Evolutionary conservation across 2,329 filamentous ascomycete genomes (phyloP), one percentile per base, ranked within the genome.

Genomic region (Pseudogymnoascus sp.): DNA sequence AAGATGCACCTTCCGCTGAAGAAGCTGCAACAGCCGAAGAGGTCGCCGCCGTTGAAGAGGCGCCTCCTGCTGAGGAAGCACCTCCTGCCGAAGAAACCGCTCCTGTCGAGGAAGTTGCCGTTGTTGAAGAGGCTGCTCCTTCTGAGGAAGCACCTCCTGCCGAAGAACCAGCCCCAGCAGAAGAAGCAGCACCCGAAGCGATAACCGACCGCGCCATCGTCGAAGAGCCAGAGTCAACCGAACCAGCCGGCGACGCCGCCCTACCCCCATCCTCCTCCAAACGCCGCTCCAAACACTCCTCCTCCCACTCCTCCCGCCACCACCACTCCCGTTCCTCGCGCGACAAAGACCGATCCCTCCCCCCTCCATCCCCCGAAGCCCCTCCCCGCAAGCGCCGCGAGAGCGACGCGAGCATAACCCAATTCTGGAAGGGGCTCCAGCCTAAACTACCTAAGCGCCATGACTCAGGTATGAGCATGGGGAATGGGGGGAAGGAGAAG

Each of bases 391-490:
- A 65, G 38, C 67, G 68, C 12, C 65, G 68, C 31, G 68, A 70
- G 33, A 71, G 67, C 42, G 67, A 68, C 23, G 64, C 31, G 14
- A 67, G 69, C 4, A 37, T 44, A 4, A 6, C 67, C 28, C 67
- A 68, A 25, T 68, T 68, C 38, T 59, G 60, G 2, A 44, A 61
- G 5, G 35, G 18, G 12, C 18, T 65, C 1, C 63, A 66, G 8
- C 65, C 69, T 2, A 68, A 65, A 44, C 21, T 63, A 0, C 66
- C 69, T 6, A 69, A 67, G 50, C 67, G 69, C 14, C 68, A 69
- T 44, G 70, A 73, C 61, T 73, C 70, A 56, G 71, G 69, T 7
- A 63, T 70, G 8, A 71, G 68, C 38, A 65, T 64, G 23, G 69
- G 69, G 5, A 72, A 67, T 28, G 67, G 69, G 11, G 62, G 60